Evolutionary conservation across 768 basidiomycete genomes (phyloP), one percentile per base, ranked within the genome.

Genomic region (Tricholoma matsutake): DNA sequence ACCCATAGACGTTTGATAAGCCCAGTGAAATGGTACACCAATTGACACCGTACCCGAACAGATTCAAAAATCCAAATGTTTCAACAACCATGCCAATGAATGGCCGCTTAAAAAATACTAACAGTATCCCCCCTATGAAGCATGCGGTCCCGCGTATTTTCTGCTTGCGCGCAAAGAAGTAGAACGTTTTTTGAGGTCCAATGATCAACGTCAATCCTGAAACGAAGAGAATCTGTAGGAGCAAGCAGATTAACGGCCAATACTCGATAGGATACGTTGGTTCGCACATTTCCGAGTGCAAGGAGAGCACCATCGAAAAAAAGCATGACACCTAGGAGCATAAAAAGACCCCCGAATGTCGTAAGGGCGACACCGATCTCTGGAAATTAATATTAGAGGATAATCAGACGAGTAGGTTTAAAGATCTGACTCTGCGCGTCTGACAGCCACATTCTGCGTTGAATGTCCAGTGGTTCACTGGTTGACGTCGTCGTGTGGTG

Each of bases 291-390:
- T 70, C 96, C 96, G n/a, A 99, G 85, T 20, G 97, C 96, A 43
- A 98, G 82, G 25, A 99, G 81, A 8, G 94, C 92, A 54, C 93
- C 94, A 76, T 99, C 97, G 65, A 99, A 98, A 79, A 99, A 89
- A 65, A 98, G 85, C 81, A 98, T 85, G 45, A 99, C 88, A 28
- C 97, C 97, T 39, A 99, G 82, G 69, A 98, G 81, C 91, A 98
- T 96, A 81, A 99, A 99, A 62, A 96, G 80, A 39, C 83, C 88
- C 57, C 97, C 97, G 68, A 97, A 97, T 16, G 95, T 92, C 47
- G 96, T 98, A 65, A 98, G 86, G 54, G 94, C 96, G 61, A 98
- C 96, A 67, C 96, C 94, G 67, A 97, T 96, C 81, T 96, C 94
- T 96, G 73, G 60, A 49, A 28, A 37, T 6, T 20, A 58, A 60